phyloP scores from a whole-genome alignment of 2,329 filamentous ascomycete genomes.

The Alternaria rosae region DNA sequence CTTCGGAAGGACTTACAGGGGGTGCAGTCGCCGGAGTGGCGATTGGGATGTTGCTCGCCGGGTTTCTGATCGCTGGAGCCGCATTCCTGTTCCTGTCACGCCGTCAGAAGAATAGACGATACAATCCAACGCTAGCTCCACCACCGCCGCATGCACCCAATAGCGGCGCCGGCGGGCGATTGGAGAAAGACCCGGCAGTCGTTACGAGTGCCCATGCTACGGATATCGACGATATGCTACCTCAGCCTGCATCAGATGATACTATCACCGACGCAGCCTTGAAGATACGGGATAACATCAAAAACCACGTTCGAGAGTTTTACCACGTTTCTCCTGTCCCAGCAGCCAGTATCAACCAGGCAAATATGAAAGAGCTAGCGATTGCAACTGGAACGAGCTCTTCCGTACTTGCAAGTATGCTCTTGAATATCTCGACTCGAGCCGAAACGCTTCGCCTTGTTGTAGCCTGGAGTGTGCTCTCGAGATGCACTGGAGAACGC shows the following conservation, averaged over 20 bases:
- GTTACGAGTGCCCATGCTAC: not conserved
- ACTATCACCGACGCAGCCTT: slow-evolving; percentile 26
- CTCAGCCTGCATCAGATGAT: slow-evolving; percentile 33
- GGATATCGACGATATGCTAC: slow-evolving; percentile 25
- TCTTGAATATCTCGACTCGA: slow-evolving; percentile 20
- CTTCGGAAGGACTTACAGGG: too few relatives aligned
- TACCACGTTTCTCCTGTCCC: slow-evolving; percentile 20
- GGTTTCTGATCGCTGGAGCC: slow-evolving; percentile 17
- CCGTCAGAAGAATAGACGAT: not conserved
- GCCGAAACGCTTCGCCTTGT: slow-evolving; percentile 22
- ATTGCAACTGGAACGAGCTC: slow-evolving; percentile 14
- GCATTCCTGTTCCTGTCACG: not conserved
- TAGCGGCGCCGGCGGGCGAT: not conserved
- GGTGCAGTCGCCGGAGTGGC: slow-evolving; percentile 25
- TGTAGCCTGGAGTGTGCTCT: slow-evolving; percentile 26
- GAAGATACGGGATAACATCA: slow-evolving; percentile 36
- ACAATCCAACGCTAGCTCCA: not conserved
- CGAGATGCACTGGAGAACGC: slow-evolving; percentile 19
- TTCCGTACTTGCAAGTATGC: not conserved
- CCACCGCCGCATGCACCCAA: not conserved
- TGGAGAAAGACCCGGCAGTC: not conserved
- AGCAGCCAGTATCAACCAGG: slow-evolving; percentile 9
- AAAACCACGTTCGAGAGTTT: slow-evolving; percentile 32
- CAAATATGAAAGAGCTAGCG: slow-evolving; percentile 13
- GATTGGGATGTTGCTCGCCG: slow-evolving; percentile 26